phyloP scores from a whole-genome alignment of 2,329 filamentous ascomycete species.

The Fusarium fracticaudum region DNA sequence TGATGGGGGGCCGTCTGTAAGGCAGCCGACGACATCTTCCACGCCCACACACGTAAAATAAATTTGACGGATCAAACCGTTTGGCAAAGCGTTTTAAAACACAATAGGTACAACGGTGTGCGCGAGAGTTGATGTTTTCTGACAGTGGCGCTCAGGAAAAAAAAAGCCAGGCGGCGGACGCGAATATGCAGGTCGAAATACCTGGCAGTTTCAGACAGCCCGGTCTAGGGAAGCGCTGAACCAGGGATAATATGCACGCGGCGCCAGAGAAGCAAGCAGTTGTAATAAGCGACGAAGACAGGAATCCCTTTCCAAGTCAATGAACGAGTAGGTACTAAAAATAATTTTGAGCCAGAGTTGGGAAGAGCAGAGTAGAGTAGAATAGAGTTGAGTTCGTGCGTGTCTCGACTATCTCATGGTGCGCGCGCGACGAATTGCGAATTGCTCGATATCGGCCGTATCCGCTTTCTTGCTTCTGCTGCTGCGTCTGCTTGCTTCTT shows the following conservation, averaged over 20 bases:
- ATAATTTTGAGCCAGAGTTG: conserved; percentile 18
- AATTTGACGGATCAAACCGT: conserved; percentile 14
- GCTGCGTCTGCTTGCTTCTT: conserved; percentile 28
- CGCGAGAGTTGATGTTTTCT: conserved; percentile 22
- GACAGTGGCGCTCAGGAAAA: conserved; percentile 29
- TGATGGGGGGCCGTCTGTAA: conserved; percentile 69
- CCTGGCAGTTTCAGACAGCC: conserved; percentile 42
- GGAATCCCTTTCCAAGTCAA: conserved; percentile 33
- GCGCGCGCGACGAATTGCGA: conserved; percentile 47
- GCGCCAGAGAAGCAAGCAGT: conserved; percentile 23
- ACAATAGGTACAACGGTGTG: conserved; percentile 13
- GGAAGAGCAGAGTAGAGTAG: conserved; percentile 42
- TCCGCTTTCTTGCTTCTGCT: conserved; percentile 27
- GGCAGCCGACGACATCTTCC: conserved; percentile 63
- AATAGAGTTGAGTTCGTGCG: conserved; percentile 38
- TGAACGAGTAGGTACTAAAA: conserved; percentile 42
- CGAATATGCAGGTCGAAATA: conserved; percentile 44
- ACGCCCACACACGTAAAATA: conserved; percentile 40
- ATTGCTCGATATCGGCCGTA: conserved; percentile 47
- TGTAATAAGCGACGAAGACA: conserved; percentile 27
- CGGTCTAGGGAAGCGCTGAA: conserved; percentile 33
- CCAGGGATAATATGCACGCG: conserved; percentile 35
- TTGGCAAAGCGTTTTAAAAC: conserved; percentile 9
- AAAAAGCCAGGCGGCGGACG: conserved; percentile 36
- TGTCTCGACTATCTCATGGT: conserved; percentile 56